phyloP scores from a whole-genome alignment of 1,284 basidiomycete species.

The Xanthoconium separans region DNA sequence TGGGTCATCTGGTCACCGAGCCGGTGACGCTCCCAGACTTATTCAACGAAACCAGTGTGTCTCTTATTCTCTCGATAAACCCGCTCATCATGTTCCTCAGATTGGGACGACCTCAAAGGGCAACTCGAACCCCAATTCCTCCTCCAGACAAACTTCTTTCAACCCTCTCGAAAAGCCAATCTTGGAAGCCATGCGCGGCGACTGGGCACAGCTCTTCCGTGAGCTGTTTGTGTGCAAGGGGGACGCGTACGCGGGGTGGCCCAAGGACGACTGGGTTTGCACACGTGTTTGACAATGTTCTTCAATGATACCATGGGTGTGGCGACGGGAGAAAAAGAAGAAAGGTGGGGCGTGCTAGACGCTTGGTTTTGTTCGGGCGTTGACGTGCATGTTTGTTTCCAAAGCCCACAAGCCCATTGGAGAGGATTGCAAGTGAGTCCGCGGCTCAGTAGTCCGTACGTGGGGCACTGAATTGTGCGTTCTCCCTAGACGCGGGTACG shows the following conservation, averaged over 20 bases:
- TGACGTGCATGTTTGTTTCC: neutral
- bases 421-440: constrained; percentile 7
- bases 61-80: neutral
- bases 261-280: constrained; percentile 1
- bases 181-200: neutral
- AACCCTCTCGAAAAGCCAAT: neutral
- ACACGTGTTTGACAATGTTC: neutral
- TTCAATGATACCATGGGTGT: constrained; percentile 6
- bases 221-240: constrained; percentile 1
- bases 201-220: constrained; percentile 4
- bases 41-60: constrained; percentile 2
- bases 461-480: too few species aligned
- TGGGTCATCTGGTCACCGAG: neutral
- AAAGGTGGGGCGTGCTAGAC: neutral
- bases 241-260: neutral
- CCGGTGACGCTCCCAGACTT: neutral
- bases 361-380: neutral
- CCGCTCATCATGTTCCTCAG: neutral
- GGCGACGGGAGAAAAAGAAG: constrained; percentile 2
- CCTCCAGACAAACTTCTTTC: neutral
- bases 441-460: too few species aligned
- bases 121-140: neutral
- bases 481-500: constrained; percentile 4
- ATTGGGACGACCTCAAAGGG: neutral
- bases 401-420: neutral